Conservation (phyloP, 2,329 filamentous ascomycete genomes). For the Cladophialophora immunda region DNA sequence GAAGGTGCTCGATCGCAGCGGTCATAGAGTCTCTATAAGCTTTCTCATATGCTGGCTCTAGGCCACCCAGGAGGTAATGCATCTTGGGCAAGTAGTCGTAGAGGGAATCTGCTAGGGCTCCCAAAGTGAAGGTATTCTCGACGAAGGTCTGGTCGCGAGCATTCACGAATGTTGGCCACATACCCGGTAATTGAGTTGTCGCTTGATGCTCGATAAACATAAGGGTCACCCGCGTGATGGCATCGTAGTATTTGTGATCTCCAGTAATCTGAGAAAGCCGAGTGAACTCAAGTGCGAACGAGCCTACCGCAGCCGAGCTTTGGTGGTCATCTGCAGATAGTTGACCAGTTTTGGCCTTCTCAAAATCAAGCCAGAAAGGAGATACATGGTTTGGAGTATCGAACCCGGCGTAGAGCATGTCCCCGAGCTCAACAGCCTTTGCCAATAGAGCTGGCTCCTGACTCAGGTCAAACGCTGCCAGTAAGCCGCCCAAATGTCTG, state of each 20-base stretch:
- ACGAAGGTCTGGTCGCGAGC: conserved; percentile 57
- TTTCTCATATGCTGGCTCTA: conserved; percentile 56
- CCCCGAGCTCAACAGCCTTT: conserved; percentile 63
- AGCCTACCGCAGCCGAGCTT: conserved; percentile 48
- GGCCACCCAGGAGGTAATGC: conserved; percentile 52
- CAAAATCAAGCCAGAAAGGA: conserved; percentile 43
- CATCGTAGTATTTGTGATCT: conserved; percentile 69
- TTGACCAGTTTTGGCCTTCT: conserved; percentile 33
- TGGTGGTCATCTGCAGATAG: conserved; percentile 10
- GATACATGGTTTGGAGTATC: conserved; percentile 45
- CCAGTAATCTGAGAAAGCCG: conserved; percentile 69
- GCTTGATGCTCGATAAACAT: conserved; percentile 63
- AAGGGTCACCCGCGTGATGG: conserved; percentile 64
- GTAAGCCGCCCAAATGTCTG: conserved; percentile 80
- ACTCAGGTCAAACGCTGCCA: conserved; percentile 72
- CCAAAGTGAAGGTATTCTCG: conserved; percentile 50
- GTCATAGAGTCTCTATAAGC: conserved; percentile 64
- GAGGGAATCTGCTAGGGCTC: conserved; percentile 34
- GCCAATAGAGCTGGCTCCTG: conserved; percentile 55
- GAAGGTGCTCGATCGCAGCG: conserved; percentile 54
- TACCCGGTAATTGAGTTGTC: conserved; percentile 64
- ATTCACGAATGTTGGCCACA: conserved; percentile 68
- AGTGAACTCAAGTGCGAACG: conserved; percentile 54
- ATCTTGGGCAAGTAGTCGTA: conserved; percentile 46
- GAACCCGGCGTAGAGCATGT: conserved; percentile 60